These are phyloP conservation scores for Naematelia encephala DNA, from an alignment of 768 basidiomycete species.

Conservation along the genomic window DNA sequence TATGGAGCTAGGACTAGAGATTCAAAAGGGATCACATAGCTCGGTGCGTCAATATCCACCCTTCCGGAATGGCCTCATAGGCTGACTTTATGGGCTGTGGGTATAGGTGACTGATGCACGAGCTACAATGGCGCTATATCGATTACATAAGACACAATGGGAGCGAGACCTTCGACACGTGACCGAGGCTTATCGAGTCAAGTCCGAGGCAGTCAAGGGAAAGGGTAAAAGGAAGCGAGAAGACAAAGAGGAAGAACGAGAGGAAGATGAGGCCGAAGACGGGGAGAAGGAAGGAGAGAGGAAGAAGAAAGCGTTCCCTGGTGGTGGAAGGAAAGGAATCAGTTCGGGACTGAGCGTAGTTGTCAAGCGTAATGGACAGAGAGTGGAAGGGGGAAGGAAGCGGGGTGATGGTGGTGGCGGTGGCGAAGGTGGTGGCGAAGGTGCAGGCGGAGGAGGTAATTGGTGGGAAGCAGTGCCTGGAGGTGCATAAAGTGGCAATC, in stretches of 20 bases:
- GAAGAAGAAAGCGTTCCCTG: slow-evolving; percentile 4
- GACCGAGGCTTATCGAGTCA: slow-evolving; percentile 36
- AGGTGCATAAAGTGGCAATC: not conserved
- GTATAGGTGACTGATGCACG: slow-evolving; percentile 82
- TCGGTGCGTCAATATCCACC: slow-evolving; percentile 60
- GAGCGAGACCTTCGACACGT: slow-evolving; percentile 57
- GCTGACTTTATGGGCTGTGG: no score
- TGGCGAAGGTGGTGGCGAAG: slow-evolving; percentile 13
- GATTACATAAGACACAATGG: slow-evolving; percentile 77
- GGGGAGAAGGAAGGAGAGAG: slow-evolving; percentile 4
- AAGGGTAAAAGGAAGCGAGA: slow-evolving; percentile 5
- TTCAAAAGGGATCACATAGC: slow-evolving; percentile 85
- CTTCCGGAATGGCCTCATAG: not conserved
- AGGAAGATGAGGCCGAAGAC: slow-evolving; percentile 1
- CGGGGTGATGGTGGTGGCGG: slow-evolving; percentile 9
- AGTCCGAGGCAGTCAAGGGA: slow-evolving; percentile 6
- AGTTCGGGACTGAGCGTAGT: slow-evolving; percentile 21
- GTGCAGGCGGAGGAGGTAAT: slow-evolving; percentile 20
- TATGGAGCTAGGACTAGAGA: slow-evolving; percentile 71
- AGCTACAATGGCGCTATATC: slow-evolving; percentile 90
- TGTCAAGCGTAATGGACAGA: slow-evolving; percentile 10
- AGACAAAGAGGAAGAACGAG: not conserved
- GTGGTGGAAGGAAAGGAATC: slow-evolving; percentile 17
- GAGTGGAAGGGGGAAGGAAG: slow-evolving; percentile 20
- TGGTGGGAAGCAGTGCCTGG: slow-evolving; percentile 28